Conservation (phyloP, 345 rosid species). For the Lepidium africanum region DNA sequence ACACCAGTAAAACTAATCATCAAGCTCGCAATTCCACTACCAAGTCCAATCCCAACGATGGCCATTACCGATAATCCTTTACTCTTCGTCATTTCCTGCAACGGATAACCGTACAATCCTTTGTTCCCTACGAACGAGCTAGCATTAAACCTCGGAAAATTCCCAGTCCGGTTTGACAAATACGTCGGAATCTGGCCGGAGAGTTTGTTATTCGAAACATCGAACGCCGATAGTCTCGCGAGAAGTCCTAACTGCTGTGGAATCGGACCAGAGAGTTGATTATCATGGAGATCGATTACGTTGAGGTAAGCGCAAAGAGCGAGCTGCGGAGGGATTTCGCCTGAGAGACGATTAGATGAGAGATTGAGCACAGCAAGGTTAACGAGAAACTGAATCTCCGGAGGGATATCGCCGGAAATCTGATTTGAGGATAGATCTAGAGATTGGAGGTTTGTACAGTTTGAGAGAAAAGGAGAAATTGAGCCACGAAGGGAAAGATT, state of each 20-base stretch:
- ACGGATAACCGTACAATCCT: constrained; percentile 84
- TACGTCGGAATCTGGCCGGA: constrained; percentile 73
- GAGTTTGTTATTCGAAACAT: constrained; percentile 71
- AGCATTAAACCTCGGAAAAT: constrained; percentile 66
- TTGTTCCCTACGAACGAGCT: constrained; percentile 71
- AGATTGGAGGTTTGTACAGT: constrained; percentile 87
- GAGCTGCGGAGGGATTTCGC: constrained; percentile 70
- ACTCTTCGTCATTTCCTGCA: constrained; percentile 45
- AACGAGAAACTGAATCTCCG: constrained; percentile 71
- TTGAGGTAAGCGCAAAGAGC: constrained; percentile 89
- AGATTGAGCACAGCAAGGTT: constrained; percentile 91
- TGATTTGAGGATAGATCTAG: constrained; percentile 86
- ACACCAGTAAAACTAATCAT: constrained; percentile 84
- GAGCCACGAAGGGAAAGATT: constrained; percentile 75
- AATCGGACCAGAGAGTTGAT: constrained; percentile 67
- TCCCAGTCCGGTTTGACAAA: constrained; percentile 65
- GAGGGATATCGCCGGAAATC: constrained; percentile 65
- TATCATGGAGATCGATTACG: constrained; percentile 86
- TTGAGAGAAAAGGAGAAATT: constrained; percentile 72
- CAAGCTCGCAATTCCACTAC: constrained; percentile 88
- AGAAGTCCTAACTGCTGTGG: constrained; percentile 73
- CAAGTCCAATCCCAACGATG: constrained; percentile 91
- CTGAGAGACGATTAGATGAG: constrained; percentile 66
- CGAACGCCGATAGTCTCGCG: constrained; percentile 66
- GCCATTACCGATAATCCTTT: constrained; percentile 72